Evolutionary conservation across 345 rosid genomes (phyloP), one percentile per base, ranked within the genome.

Genomic region (Kernera saxatilis): DNA sequence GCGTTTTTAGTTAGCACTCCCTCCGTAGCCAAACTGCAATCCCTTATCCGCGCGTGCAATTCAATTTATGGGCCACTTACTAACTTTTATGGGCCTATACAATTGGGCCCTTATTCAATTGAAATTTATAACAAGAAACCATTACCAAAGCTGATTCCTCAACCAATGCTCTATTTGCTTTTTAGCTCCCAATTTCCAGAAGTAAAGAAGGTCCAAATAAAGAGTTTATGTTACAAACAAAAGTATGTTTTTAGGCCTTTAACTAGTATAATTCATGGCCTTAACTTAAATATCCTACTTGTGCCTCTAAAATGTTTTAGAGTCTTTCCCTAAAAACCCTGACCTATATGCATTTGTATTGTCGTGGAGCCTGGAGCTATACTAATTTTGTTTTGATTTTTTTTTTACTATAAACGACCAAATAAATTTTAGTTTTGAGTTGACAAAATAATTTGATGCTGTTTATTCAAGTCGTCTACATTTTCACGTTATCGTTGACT

Each of bases 401-500:
- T 49, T 49, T n/a, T n/a, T n/a, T n/a, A n/a, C n/a, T n/a, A n/a
- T n/a, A n/a, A n/a, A n/a, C n/a, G n/a, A n/a, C n/a, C n/a, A n/a
- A n/a, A n/a, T n/a, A n/a, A n/a, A n/a, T n/a, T n/a, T n/a, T n/a
- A n/a, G n/a, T n/a, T n/a, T n/a, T n/a, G n/a, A n/a, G n/a, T n/a
- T n/a, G n/a, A n/a, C n/a, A n/a, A n/a, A n/a, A n/a, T n/a, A n/a
- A n/a, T n/a, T n/a, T n/a, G n/a, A n/a, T n/a, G n/a, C n/a, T n/a
- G 27, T 44, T 33, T 48, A 13, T 70, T 53, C 21, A 59, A 59
- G 61, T 61, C 55, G 64, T 52, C 26, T 23, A 63, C 51, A 63
- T 58, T 39, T 63, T 72, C 70, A 72, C 69, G 70, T 72, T 72
- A 63, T 70, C 45, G 43, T 72, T 72, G 62, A 62, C 48, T 62